phyloP scores from a whole-genome alignment of 1,139 yeast genomes.

The Yueomyces sp. region DNA sequence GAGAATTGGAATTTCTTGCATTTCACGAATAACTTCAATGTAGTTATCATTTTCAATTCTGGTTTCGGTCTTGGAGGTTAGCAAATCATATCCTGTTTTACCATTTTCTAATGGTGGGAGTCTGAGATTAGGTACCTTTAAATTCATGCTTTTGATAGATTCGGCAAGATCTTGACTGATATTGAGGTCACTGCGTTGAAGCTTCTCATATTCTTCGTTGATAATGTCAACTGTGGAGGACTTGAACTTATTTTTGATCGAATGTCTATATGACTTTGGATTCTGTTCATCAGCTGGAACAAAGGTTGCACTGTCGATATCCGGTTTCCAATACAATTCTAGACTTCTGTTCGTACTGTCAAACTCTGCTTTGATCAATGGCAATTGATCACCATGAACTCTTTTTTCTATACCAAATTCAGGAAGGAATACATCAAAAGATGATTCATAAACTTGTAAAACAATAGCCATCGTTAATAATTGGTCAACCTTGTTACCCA shows the following conservation, averaged over 20 bases:
- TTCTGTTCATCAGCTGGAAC: constrained; percentile 81
- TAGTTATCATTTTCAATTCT: constrained; percentile 47
- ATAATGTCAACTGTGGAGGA: constrained; percentile 65
- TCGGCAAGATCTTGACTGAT: constrained; percentile 32
- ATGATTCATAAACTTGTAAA: constrained; percentile 86
- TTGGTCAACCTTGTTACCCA: constrained; percentile 70
- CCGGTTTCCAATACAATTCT: constrained; percentile 86
- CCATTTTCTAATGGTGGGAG: constrained; percentile 28
- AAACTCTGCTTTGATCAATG: constrained; percentile 84
- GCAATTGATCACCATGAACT: constrained; percentile 95
- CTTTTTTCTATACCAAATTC: constrained; percentile 95
- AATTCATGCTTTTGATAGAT: constrained; percentile 37
- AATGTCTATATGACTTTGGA: constrained; percentile 60
- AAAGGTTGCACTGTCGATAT: constrained; percentile 81
- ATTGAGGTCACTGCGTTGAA: constrained; percentile 16
- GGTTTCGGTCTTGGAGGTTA: constrained; percentile 42
- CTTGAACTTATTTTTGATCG: constrained; percentile 68
- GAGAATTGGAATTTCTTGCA: constrained; percentile 70
- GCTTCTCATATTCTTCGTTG: constrained; percentile 21
- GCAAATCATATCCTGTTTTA: constrained; percentile 37
- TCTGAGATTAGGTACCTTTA: constrained; percentile 40
- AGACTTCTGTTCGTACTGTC: constrained; percentile 55
- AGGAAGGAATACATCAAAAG: constrained; percentile 88
- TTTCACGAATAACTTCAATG: constrained; percentile 72
- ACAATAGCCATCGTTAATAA: constrained; percentile 77